Evolutionary conservation across 768 basidiomycete genomes (phyloP).

Genomic region (Lyophyllum decastes): DNA sequence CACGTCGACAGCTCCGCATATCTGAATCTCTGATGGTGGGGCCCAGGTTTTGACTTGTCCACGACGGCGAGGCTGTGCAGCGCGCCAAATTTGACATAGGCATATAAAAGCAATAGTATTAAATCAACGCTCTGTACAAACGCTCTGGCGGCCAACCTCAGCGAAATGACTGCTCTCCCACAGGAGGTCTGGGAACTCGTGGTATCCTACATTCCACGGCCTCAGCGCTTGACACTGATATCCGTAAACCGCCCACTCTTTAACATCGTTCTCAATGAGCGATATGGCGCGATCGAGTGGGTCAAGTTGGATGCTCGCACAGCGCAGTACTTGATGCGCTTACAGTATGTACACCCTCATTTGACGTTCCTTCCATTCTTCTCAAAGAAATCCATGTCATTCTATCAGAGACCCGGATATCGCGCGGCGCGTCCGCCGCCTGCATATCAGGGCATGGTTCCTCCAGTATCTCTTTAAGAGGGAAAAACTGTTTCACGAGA

Average conservation of each 20-base stretch:
- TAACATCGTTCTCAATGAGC: constrained; percentile 27
- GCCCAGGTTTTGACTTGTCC: too few relatives aligned
- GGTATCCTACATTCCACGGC: constrained; percentile 16
- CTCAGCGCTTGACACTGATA: constrained; percentile 19
- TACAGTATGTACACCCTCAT: constrained; percentile 35
- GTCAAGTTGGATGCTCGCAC: constrained; percentile 28
- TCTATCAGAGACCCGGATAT: constrained; percentile 30
- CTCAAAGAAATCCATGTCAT: too few relatives aligned
- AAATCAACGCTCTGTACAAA: too few relatives aligned
- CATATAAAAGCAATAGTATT: too few relatives aligned
- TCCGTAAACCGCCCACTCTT: constrained; percentile 35
- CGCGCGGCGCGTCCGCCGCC: constrained; percentile 32
- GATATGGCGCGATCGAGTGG: constrained; percentile 34
- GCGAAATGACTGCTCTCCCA: too few relatives aligned
- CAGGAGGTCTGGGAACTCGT: constrained; percentile 36
- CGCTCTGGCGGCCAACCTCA: too few relatives aligned
- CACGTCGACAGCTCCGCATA: too few relatives aligned
- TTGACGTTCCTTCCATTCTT: too few relatives aligned
- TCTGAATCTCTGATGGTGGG: too few relatives aligned
- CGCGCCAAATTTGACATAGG: too few relatives aligned
- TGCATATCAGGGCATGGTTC: constrained; percentile 41
- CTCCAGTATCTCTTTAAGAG: constrained; percentile 34
- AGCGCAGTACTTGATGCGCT: constrained; percentile 24
- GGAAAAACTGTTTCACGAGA: constrained; percentile 11
- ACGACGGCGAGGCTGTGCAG: too few relatives aligned